phyloP scores from a whole-genome alignment of 2,329 filamentous ascomycete species.

The Sporothrix luriei region DNA sequence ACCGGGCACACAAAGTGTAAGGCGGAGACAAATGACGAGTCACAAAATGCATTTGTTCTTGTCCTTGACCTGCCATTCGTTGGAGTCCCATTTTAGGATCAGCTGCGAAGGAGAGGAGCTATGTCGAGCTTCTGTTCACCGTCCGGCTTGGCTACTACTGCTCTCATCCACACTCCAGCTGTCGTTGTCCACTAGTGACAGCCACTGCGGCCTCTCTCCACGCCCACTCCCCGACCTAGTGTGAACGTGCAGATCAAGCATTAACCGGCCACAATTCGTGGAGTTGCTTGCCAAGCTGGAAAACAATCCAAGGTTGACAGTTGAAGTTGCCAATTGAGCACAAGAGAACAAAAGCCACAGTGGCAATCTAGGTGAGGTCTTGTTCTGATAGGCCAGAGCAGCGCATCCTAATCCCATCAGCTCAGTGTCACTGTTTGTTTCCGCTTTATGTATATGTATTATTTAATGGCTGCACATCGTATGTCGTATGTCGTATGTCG shows the following conservation, averaged over 20 bases:
- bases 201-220: conserved; percentile 26
- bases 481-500: background rate
- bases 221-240: background rate
- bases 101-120: background rate
- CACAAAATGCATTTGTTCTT: background rate
- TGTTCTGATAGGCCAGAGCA: background rate
- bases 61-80: background rate
- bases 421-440: background rate
- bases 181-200: background rate
- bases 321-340: background rate
- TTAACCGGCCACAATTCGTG: background rate
- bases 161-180: conserved; percentile 10
- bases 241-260: conserved; percentile 6
- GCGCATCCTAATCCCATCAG: background rate
- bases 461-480: no score
- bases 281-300: background rate
- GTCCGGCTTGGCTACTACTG: no score
- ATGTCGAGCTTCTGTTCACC: background rate
- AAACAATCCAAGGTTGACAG: background rate
- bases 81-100: background rate
- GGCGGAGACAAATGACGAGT: background rate
- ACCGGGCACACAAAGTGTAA: background rate
- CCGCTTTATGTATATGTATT: background rate
- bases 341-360: background rate
- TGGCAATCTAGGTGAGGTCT: background rate